Evolutionary conservation across 805 yeast genomes (phyloP), one percentile per base, ranked within the genome.

Genomic region (Yarrowia alimentaria): DNA sequence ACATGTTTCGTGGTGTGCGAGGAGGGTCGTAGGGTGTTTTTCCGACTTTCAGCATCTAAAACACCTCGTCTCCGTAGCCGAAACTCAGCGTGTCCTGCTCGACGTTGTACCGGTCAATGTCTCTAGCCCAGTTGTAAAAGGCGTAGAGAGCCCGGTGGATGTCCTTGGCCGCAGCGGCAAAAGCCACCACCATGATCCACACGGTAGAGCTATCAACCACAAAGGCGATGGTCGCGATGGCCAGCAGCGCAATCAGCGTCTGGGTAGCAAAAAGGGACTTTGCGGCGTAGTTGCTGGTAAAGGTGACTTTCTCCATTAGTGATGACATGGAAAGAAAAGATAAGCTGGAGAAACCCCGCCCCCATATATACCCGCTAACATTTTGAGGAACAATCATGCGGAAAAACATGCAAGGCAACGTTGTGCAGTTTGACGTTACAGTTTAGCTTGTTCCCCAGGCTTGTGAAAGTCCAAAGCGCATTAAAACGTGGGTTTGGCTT

Each of bases 271-370:
- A 40, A 24, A 40, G 33, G 32, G 47, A 13, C 47, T 40, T 40
- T n/a, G 47, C 19, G 33, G 47, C 47, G 47, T 40, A 40, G 47
- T 40, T 40, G 47, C 47, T 40, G 33, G 47, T 40, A 24, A 40
- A 40, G 17, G 47, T 40, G 47, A 40, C 47, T 40, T 40, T 40
- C 26, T 40, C 47, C 47, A 40, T 40, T 37, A 37, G 43, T 37
- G 43, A 37, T 24, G 43, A 16, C 42, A 35, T 35, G n/a, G n/a
- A n/a, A n/a, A n/a, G n/a, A n/a, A n/a, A n/a, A n/a, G n/a, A n/a
- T n/a, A n/a, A n/a, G n/a, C n/a, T n/a, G n/a, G n/a, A n/a, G n/a
- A n/a, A n/a, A n/a, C n/a, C 43, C 43, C 43, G 43, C 43, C 25
- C 43, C 13, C 20, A n/a, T 37, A 37, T 37, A 37, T 37, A 37